Evolutionary conservation across 768 basidiomycete genomes (phyloP).

Genomic region (Hydnomerulius pinastri): DNA sequence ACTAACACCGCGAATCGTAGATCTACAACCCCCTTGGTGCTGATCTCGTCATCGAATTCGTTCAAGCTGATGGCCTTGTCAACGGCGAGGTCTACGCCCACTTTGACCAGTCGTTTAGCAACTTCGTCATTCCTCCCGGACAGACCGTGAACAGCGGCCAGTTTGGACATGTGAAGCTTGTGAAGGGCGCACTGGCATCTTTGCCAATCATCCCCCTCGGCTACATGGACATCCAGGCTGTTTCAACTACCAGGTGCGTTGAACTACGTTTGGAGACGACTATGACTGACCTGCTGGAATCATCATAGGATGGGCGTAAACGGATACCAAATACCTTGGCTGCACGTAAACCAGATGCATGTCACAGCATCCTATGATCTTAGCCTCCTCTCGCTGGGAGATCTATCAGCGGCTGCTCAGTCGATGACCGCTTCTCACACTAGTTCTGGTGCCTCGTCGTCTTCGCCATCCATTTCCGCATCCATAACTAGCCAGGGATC

Average conservation of each 20-base stretch:
- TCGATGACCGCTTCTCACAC: conserved; percentile 8
- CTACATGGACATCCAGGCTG: conserved; percentile 54
- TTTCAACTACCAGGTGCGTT: conserved; percentile 42
- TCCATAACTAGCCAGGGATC: background rate
- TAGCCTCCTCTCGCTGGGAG: conserved; percentile 15
- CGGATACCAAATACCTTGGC: conserved; percentile 67
- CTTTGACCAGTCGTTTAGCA: conserved; percentile 55
- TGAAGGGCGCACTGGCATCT: conserved; percentile 57
- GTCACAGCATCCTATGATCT: conserved; percentile 53
- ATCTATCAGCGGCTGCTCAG: conserved; percentile 19
- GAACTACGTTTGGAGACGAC: background rate
- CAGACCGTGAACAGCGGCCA: conserved; percentile 62
- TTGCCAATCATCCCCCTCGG: conserved; percentile 58
- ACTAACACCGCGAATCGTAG: conserved; percentile 30
- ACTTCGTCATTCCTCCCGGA: conserved; percentile 58
- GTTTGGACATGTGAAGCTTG: conserved; percentile 57
- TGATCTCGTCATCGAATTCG: conserved; percentile 55
- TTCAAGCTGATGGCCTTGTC: conserved; percentile 57
- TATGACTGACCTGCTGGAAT: background rate
- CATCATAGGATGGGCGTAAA: conserved; percentile 43
- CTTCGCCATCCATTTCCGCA: background rate
- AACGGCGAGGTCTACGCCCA: conserved; percentile 56
- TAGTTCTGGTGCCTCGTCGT: background rate
- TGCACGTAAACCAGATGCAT: conserved; percentile 53
- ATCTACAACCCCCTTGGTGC: conserved; percentile 59